A percentile compares a stretch with the other conserved stretches of the same genome.
Conservation (phyloP, 148 eudicot species). For the Rheum nobile region DNA sequence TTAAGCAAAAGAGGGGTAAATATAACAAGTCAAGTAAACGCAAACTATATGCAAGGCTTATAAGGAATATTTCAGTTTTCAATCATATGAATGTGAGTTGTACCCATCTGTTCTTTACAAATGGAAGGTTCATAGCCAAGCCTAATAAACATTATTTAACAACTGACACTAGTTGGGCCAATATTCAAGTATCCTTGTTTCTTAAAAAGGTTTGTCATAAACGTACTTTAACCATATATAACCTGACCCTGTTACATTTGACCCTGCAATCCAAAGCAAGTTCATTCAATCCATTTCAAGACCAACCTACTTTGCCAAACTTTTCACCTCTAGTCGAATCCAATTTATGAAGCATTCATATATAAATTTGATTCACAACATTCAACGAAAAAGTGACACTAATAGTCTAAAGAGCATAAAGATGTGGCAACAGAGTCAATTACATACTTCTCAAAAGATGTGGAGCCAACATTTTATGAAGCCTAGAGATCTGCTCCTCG, state of each 20-base stretch:
- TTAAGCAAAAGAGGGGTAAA: neutral
- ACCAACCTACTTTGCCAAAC: neutral
- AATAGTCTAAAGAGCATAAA: neutral
- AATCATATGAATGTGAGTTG: neutral
- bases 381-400: neutral
- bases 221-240: neutral
- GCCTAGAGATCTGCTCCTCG: constrained; percentile 96
- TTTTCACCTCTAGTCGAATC: neutral
- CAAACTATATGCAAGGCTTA: neutral
- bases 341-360: neutral
- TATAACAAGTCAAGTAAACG: neutral
- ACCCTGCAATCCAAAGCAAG: neutral
- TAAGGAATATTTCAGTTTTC: neutral
- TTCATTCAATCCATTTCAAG: neutral
- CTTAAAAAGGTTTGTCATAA: neutral
- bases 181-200: neutral
- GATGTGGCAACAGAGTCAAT: neutral
- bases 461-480: constrained; percentile 94
- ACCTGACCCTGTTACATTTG: neutral
- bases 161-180: neutral
- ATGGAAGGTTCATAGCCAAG: neutral
- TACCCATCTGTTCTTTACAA: neutral
- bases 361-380: neutral
- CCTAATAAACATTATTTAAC: neutral
- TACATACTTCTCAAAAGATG: constrained; percentile 89